phyloP scores from a whole-genome alignment of 768 basidiomycete species.

The Psilocybe tampanensis region DNA sequence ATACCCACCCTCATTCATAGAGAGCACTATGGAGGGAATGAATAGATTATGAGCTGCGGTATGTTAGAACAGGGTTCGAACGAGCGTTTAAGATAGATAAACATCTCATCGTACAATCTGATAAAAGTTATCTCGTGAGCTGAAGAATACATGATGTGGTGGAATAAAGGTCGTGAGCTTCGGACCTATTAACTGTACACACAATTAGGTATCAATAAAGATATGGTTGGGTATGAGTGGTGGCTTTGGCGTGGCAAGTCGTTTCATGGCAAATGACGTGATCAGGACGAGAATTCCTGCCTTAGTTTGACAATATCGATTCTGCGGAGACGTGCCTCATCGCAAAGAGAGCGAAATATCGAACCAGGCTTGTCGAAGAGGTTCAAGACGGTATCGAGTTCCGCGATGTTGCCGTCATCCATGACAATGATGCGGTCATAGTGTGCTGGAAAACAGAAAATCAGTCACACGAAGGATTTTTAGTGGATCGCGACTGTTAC shows the following conservation, averaged over 20 bases:
- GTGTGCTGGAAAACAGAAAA: conserved; percentile 43
- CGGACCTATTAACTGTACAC: too few species aligned
- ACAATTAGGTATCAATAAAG: too few species aligned
- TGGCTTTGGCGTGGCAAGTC: neutral
- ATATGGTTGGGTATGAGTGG: neutral
- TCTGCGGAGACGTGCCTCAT: conserved; percentile 60
- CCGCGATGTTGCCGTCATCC: conserved; percentile 67
- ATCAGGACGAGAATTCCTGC: conserved; percentile 26
- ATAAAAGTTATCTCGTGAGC: too few species aligned
- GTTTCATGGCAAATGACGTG: neutral
- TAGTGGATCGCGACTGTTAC: conserved; percentile 25
- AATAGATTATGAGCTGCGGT: too few species aligned
- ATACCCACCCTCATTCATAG: too few species aligned
- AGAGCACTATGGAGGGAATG: too few species aligned
- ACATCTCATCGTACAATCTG: too few species aligned
- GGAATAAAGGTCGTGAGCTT: too few species aligned
- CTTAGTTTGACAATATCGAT: conserved; percentile 58
- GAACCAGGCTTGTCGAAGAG: conserved; percentile 63
- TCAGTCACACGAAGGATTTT: neutral
- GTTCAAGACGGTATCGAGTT: conserved; percentile 73
- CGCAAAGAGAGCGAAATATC: conserved; percentile 71
- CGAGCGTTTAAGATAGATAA: too few species aligned
- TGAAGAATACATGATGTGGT: too few species aligned
- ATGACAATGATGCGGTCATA: conserved; percentile 76
- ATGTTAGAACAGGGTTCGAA: too few species aligned